Evolutionary conservation across 805 yeast species (phyloP).

Genomic region (Diddensiella transvaalensis): DNA sequence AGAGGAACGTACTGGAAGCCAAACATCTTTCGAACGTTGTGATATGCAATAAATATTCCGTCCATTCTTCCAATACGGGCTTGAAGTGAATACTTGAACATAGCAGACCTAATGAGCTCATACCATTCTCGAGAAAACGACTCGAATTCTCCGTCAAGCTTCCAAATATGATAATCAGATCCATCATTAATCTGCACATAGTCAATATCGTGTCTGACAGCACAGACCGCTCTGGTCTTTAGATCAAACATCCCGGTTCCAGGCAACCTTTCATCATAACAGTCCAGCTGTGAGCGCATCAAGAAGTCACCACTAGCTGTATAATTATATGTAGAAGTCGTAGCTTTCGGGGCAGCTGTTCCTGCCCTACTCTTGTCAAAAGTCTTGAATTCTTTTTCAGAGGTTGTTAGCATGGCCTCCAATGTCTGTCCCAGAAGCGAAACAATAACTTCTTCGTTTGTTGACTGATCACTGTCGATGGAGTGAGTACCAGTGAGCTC

Average conservation of each 20-base stretch:
- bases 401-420: slow-evolving; percentile 69
- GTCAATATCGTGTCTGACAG: slow-evolving; percentile 73
- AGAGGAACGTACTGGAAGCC: slow-evolving; percentile 89
- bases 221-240: slow-evolving; percentile 86
- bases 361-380: slow-evolving; percentile 30
- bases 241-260: slow-evolving; percentile 91
- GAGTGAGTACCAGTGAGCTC: slow-evolving; percentile 47
- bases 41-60: slow-evolving; percentile 90
- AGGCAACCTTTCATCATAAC: slow-evolving; percentile 70
- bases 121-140: slow-evolving; percentile 77
- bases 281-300: slow-evolving; percentile 89
- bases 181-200: slow-evolving; percentile 55
- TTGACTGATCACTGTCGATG: slow-evolving; percentile 65
- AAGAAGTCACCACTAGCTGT: slow-evolving; percentile 64
- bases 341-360: slow-evolving; percentile 9
- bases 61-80: slow-evolving; percentile 97
- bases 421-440: slow-evolving; percentile 74
- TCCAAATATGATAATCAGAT: slow-evolving; percentile 63
- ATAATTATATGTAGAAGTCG: slow-evolving; percentile 60
- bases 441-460: slow-evolving; percentile 63
- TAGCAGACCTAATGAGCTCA: slow-evolving; percentile 71
- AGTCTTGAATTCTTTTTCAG: slow-evolving; percentile 47
- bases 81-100: slow-evolving; percentile 83
- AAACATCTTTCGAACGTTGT: slow-evolving; percentile 72
- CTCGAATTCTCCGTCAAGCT: slow-evolving; percentile 61